These are phyloP conservation scores for Anthracocystis setariae DNA, from an alignment of 1,284 basidiomycete species.

Conservation along the genomic window DNA sequence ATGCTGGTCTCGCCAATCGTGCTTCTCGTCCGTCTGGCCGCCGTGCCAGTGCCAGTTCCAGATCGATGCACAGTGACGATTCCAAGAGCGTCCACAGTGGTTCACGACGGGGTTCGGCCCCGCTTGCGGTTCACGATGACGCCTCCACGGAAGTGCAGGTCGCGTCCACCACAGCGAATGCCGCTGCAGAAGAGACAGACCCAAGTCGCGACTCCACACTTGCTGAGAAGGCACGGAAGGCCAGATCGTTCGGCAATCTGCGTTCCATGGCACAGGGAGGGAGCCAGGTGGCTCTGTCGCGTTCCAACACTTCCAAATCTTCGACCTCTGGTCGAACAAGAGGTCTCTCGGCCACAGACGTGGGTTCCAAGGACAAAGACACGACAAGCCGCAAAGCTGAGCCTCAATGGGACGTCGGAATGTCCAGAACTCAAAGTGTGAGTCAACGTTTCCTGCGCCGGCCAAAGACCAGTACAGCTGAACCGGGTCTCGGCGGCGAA, in stretches of 20 bases:
- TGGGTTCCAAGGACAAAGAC: neutral
- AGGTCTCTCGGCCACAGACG: neutral
- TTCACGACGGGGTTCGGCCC: constrained; percentile 25
- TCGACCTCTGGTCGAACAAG: constrained; percentile 1
- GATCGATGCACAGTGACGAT: constrained; percentile 40
- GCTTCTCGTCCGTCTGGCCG: constrained; percentile 24
- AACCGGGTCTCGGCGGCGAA: constrained; percentile 17
- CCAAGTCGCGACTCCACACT: constrained; percentile 11
- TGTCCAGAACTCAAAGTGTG: constrained; percentile 16
- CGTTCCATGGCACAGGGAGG: constrained; percentile 9
- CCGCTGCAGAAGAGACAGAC: neutral
- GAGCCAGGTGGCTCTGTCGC: constrained; percentile 25
- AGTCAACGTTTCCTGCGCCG: constrained; percentile 21
- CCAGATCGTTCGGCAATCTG: constrained; percentile 39
- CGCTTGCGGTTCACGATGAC: constrained; percentile 16
- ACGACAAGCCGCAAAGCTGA: constrained; percentile 1
- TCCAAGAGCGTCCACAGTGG: constrained; percentile 27
- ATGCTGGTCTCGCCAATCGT: constrained; percentile 22
- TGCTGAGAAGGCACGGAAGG: constrained; percentile 36
- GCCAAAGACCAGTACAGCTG: constrained; percentile 35
- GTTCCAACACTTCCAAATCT: constrained; percentile 24
- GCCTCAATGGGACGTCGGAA: constrained; percentile 1
- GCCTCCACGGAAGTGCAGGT: constrained; percentile 5
- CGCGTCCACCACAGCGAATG: neutral
- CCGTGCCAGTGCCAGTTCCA: constrained; percentile 35